Base-by-base conservation (phyloP, 306 rosid genomes). In the Alnus rubra region DNA sequence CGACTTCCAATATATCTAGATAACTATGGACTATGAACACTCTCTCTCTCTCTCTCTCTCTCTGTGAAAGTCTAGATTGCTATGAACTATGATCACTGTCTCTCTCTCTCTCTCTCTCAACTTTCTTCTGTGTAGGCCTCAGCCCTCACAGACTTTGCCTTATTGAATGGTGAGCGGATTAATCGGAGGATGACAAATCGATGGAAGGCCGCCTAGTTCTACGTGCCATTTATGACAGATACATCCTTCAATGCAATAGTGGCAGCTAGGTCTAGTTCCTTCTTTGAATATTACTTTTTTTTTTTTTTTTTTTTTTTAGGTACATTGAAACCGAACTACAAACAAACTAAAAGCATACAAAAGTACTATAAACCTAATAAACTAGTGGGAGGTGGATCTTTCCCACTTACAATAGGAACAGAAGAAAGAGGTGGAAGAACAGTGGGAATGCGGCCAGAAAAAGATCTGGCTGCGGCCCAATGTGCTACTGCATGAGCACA, bases 171-270 rank as follows among this genome's bases (percentile, higher is more conserved):
- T 73, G 73, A 23, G 55, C 7, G 28, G 28, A 23, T 23, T 23
- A 23, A 23, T 23, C 28, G 28, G 28, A 23, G 28, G 28, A 23
- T 23, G 28, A 23, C 28, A 23, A 23, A 23, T 23, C 28, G 28
- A 42, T 42, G 45, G 45, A 42, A 42, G 45, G 74, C 2, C 71
- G 74, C 81, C 86, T 87, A 39, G 88, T 82, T 83, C 31, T 69
- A 82, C 44, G 93, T 87, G 95, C 89, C 91, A 71, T 37, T 42
- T 65, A 42, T 59, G 48, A 75, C 44, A 58, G 35, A 28, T 30
- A 42, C 7, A 42, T 5, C 39, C 37, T 59, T 59, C 11, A 58
- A 9, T 56, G 63, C 63, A 56, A 23, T 9, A 9, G 35, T 23
- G 19, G 30, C 8, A 58, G 64, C 39, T 35, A 2, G 3, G 11